Evolutionary conservation across 2,329 filamentous ascomycete genomes (phyloP), one percentile per base, ranked within the genome.

Genomic region (Talaromyces sp.): DNA sequence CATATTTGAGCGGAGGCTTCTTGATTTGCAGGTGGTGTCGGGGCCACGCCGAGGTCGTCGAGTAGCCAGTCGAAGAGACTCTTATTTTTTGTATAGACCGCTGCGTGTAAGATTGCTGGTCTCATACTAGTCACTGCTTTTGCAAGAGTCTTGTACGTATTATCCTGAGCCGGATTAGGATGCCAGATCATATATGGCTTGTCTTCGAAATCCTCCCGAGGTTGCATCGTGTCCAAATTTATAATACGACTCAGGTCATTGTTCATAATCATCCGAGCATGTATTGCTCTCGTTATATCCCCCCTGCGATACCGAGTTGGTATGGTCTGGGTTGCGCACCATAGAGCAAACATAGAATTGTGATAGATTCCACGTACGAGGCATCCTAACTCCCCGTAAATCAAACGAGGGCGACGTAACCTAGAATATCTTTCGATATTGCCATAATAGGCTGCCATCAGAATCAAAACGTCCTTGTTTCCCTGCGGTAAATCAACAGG

Each of bases 361-460:
- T 80, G 75, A 61, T 79, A 78, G 19, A 79, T 75, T 14, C 78
- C 78, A 1, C 71, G 72, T 1, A 77, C 50, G 7, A 77, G 63
- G 45, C 72, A 75, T 9, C 31, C 11, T 1, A 67, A 8, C 63
- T 81, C 77, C 6, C 65, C 33, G 8, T 57, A 1, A 3, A 77
- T 37, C 48, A 68, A 37, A 3, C 56, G 43, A 3, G 75, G 77
- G 10, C 76, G 68, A 16, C 71, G 69, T 0, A 82, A 70, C 0
- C 78, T 73, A 0, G 63, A 24, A 47, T 80, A 82, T 3, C 78
- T 74, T 52, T 82, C 78, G 6, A 81, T 66, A 22, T 82, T 72
- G 2, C 79, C 78, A 0, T 71, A 65, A 24, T 75, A 80, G 0
- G 78, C 78, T 0, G 79, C 77, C 60, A 76, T 72, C 4, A 72